Evolutionary conservation across 192 early-diverging fungal genomes (phyloP), one percentile per base, ranked within the genome.

Genomic region (Mortierella hygrophila): DNA sequence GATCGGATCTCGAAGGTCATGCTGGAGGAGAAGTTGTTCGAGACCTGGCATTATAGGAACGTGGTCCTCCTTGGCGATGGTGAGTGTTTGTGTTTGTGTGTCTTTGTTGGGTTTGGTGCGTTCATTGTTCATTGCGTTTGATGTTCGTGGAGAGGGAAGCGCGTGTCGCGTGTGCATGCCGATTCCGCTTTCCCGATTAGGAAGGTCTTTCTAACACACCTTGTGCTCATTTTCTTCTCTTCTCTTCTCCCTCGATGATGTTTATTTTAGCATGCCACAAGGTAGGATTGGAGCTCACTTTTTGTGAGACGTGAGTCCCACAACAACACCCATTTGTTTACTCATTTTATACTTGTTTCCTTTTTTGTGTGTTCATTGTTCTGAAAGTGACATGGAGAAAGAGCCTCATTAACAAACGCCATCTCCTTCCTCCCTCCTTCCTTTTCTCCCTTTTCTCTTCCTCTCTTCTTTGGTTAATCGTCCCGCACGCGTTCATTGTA

Each of bases 21-120:
- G 26, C 35, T 82, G 46, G 79, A 81, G 65, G 60, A 81, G 6
- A 81, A 81, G n/a, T 15, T 81, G 72, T 81, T 81, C 29, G 47
- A 70, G 47, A 81, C 79, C 21, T 81, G 79, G 79, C 42, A 75
- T 49, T 37, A 74, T 54, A 46, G 46, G 8, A 63, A 38, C 5
- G 54, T 65, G 1, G 79, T 75, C 10, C 49, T 81, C 10, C 37
- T 81, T 42, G 79, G 79, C 9, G 79, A 81, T 70, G 79, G 79
- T 81, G 35, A 20, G 47, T 2, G n/a, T 15, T 65, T 65, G 38
- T 41, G 6, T 70, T 70, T 1, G 13, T 41, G n/a, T 41, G 35
- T 20, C 70, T 41, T 41, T 71, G 3, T 41, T 71, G 18, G 8
- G 40, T 26, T 21, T 60, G 9, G 21, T 60, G 0, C n/a, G 11